A percentile compares a stretch with the other conserved stretches of the same genome.
Conservation (phyloP, 257 asterid genomes). For the Lycium ferocissimum region DNA sequence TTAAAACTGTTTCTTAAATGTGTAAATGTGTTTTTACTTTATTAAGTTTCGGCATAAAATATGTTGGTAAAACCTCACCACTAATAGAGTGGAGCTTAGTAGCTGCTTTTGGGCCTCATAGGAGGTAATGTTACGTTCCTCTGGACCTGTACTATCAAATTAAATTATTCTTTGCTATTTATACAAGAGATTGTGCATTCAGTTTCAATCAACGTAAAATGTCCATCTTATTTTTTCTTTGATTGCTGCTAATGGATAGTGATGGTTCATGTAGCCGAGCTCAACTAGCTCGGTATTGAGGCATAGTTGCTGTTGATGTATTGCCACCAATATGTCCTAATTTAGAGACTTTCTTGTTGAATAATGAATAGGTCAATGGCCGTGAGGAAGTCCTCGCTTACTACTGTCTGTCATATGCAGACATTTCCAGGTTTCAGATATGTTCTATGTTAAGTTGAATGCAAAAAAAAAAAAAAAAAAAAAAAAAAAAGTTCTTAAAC, state of each 20-base stretch:
- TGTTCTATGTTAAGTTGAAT: background rate
- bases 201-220: background rate
- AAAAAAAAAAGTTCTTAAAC: background rate
- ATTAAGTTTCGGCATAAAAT: background rate
- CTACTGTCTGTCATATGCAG: conserved; percentile 66
- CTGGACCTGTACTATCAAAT: background rate
- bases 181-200: background rate
- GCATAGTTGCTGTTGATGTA: background rate
- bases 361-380: conserved; percentile 79
- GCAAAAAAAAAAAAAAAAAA: too few relatives aligned
- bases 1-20: background rate
- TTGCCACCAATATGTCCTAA: background rate
- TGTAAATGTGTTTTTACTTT: background rate
- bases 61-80: background rate
- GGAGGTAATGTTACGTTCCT: background rate
- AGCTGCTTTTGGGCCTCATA: background rate
- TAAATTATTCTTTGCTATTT: background rate
- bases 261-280: background rate
- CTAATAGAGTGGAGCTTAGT: background rate
- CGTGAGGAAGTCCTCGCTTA: conserved; percentile 91
- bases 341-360: conserved; percentile 37
- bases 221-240: background rate
- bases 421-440: conserved; percentile 61
- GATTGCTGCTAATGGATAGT: background rate
- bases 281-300: background rate